phyloP scores from a whole-genome alignment of 2,329 filamentous ascomycete genomes.

The Dendryphion nanum region DNA sequence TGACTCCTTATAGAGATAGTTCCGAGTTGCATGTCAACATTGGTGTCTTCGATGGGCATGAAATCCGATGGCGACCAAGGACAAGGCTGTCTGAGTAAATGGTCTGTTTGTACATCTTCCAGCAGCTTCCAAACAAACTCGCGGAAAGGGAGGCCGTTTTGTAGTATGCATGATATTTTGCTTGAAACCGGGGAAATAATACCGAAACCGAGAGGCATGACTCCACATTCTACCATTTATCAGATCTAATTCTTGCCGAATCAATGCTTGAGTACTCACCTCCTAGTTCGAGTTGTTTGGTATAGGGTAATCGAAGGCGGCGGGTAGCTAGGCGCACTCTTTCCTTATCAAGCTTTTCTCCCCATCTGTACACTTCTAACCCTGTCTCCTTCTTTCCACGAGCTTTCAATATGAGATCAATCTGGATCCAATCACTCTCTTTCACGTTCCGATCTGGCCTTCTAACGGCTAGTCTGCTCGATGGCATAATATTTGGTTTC shows the following conservation, averaged over 20 bases:
- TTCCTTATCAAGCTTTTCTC: not conserved
- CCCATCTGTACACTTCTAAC: not conserved
- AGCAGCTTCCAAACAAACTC: not conserved
- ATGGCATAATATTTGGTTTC: no score
- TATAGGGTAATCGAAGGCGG: no score
- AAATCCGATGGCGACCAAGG: not conserved
- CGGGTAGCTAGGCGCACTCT: not conserved
- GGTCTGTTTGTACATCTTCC: not conserved
- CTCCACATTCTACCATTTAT: no score
- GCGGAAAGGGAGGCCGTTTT: no score
- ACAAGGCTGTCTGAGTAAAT: not conserved
- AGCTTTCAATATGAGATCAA: not conserved
- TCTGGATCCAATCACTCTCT: not conserved
- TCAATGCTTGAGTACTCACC: not conserved
- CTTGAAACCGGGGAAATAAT: not conserved
- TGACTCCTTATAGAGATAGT: no score
- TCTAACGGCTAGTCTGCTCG: no score
- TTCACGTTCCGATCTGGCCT: no score
- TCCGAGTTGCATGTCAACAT: not conserved
- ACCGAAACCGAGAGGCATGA: not conserved
- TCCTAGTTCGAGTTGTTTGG: not conserved
- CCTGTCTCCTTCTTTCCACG: not conserved
- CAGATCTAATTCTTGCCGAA: no score
- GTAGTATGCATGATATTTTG: no score
- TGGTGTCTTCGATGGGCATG: not conserved